Conservation (phyloP, 306 rosid genomes). For the Delonix regia region DNA sequence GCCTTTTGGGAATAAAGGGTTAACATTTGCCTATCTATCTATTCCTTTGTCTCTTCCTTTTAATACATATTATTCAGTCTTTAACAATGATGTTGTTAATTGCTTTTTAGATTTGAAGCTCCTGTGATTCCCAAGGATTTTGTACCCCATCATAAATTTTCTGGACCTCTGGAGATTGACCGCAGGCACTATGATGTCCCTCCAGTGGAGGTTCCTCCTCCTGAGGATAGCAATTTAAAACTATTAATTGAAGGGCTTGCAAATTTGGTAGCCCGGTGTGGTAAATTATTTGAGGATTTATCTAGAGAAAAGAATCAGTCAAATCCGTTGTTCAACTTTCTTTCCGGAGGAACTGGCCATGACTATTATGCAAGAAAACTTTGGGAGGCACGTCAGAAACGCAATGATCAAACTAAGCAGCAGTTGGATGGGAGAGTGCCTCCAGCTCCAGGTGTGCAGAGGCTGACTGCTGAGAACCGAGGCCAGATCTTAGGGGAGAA, state of each 20-base stretch:
- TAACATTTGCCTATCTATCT: conserved; percentile 20
- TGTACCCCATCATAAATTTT: conserved; percentile 75
- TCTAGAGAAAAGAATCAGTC: conserved; percentile 85
- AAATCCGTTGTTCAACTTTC: conserved; percentile 88
- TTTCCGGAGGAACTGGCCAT: conserved; percentile 85
- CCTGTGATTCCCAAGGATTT: conserved; percentile 83
- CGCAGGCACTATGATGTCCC: conserved; percentile 63
- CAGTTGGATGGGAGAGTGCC: conserved; percentile 59
- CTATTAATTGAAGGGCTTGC: conserved; percentile 92
- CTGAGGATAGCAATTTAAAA: conserved; percentile 80
- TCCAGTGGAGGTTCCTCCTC: conserved; percentile 76
- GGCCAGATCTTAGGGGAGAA: conserved; percentile 87
- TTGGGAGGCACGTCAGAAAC: conserved; percentile 88
- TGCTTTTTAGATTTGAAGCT: conserved; percentile 75
- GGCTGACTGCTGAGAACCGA: conserved; percentile 86
- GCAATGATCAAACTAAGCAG: conserved; percentile 55
- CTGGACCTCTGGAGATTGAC: conserved; percentile 70
- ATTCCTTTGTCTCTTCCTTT: conserved; percentile 12
- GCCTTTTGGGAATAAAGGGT: conserved; percentile 16
- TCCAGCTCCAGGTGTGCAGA: conserved; percentile 53
- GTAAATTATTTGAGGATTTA: conserved; percentile 91
- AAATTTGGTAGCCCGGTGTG: conserved; percentile 90
- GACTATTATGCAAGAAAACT: conserved; percentile 88
- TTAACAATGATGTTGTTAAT: conserved; percentile 34
- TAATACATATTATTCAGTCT: conserved; percentile 20